These are phyloP conservation scores for Xylariaceae sp. DNA, from an alignment of 2,329 filamentous ascomycete genomes.

Conservation along the genomic window DNA sequence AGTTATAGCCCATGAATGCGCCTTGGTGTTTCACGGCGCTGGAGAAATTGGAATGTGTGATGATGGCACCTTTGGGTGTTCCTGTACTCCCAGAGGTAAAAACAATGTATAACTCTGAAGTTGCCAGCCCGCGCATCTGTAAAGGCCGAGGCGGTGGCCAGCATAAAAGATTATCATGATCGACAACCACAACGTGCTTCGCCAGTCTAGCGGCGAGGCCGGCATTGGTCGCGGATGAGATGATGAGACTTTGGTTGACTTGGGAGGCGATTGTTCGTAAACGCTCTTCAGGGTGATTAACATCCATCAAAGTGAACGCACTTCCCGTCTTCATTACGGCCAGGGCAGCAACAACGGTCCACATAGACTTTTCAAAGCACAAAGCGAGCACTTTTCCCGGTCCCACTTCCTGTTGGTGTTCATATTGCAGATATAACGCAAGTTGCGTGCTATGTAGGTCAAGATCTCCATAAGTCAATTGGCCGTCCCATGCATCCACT, in stretches of 20 bases:
- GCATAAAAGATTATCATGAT: too few species aligned
- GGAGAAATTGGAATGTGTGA: neutral
- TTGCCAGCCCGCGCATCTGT: too few species aligned
- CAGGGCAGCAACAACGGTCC: slow-evolving; percentile 27
- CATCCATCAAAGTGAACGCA: slow-evolving; percentile 35
- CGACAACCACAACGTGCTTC: neutral
- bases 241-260: neutral
- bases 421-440: slow-evolving; percentile 3
- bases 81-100: slow-evolving; percentile 1
- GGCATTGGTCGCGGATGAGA: slow-evolving; percentile 2
- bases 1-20: neutral
- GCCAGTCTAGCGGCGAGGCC: neutral
- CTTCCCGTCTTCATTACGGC: slow-evolving; percentile 35
- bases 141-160: too few species aligned
- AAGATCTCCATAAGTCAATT: too few species aligned
- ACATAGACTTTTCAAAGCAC: slow-evolving; percentile 24
- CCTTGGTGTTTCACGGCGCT: neutral
- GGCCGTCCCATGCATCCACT: too few species aligned
- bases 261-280: slow-evolving; percentile 1
- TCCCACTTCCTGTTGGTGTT: neutral
- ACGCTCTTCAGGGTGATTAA: slow-evolving; percentile 23
- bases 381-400: slow-evolving; percentile 14
- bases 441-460: too few species aligned
- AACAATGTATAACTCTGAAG: neutral
- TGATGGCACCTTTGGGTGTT: slow-evolving; percentile 1